These are phyloP conservation scores for Rhodotorula sp. DNA, from an alignment of 1,284 basidiomycete species.

Conservation along the genomic window DNA sequence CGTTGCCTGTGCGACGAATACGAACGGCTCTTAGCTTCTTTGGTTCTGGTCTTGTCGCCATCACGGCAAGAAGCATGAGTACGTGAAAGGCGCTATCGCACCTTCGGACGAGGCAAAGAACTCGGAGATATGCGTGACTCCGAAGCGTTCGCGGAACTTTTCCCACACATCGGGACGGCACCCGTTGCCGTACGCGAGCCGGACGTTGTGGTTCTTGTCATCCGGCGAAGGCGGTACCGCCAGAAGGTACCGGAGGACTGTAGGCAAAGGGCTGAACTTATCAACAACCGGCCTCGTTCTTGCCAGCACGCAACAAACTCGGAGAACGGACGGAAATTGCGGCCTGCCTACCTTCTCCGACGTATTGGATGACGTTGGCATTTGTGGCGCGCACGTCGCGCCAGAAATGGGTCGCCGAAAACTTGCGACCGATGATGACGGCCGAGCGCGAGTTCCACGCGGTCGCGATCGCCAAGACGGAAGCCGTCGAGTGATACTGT, in stretches of 20 bases:
- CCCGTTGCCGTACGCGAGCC: slow-evolving; percentile 51
- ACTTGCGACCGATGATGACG: slow-evolving; percentile 51
- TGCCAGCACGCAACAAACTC: slow-evolving; percentile 1
- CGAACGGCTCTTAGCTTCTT: background rate
- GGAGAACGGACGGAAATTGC: too few relatives aligned
- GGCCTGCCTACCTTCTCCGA: slow-evolving; percentile 46
- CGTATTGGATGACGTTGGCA: slow-evolving; percentile 50
- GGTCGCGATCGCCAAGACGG: slow-evolving; percentile 47
- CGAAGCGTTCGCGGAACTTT: slow-evolving; percentile 49
- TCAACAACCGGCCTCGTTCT: background rate
- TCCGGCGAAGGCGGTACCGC: slow-evolving; percentile 46
- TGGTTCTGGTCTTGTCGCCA: too few relatives aligned
- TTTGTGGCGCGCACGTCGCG: slow-evolving; percentile 42
- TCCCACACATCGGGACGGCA: slow-evolving; percentile 50
- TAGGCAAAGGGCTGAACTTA: background rate
- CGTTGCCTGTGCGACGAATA: slow-evolving; percentile 27
- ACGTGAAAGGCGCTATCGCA: background rate
- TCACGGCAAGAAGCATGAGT: background rate
- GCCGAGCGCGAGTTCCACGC: slow-evolving; percentile 44
- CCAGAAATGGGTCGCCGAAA: slow-evolving; percentile 49
- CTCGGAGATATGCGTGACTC: slow-evolving; percentile 46
- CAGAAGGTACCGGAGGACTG: slow-evolving; percentile 44
- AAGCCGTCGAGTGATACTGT: slow-evolving; percentile 42
- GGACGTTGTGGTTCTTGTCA: slow-evolving; percentile 50
- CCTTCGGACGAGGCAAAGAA: slow-evolving; percentile 50